Evolutionary conservation across 2,329 filamentous ascomycete genomes (phyloP).

Genomic region (Dactylellina cionopaga): DNA sequence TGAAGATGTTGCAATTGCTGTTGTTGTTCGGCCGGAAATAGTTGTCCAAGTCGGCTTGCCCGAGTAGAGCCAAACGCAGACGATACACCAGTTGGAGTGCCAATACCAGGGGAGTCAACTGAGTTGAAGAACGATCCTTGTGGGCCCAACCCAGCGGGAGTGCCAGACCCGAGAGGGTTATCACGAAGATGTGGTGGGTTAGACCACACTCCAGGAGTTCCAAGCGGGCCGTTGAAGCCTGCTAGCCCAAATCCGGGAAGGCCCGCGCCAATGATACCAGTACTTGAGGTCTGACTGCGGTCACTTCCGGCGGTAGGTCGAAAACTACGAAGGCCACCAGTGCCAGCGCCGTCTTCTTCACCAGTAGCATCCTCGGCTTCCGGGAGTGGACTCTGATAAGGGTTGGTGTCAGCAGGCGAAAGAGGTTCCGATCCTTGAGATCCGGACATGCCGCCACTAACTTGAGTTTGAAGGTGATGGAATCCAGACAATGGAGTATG

Average conservation of each 20-base stretch:
- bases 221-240: constrained; percentile 69
- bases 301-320: constrained; percentile 77
- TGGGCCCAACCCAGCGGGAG: constrained; percentile 66
- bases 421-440: constrained; percentile 72
- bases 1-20: constrained; percentile 62
- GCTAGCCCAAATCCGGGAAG: constrained; percentile 68
- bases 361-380: constrained; percentile 74
- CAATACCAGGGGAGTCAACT: constrained; percentile 72
- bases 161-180: constrained; percentile 77
- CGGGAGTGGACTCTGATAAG: constrained; percentile 88
- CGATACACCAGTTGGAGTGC: constrained; percentile 67
- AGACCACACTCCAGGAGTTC: constrained; percentile 72
- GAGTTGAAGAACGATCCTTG: constrained; percentile 58
- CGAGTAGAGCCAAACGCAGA: constrained; percentile 73
- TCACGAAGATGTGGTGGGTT: constrained; percentile 69
- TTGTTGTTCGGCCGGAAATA: constrained; percentile 90
- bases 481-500: constrained; percentile 60
- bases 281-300: constrained; percentile 91
- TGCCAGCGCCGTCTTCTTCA: constrained; percentile 68
- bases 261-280: constrained; percentile 68
- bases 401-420: constrained; percentile 95
- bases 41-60: constrained; percentile 81
- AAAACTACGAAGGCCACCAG: constrained; percentile 63
- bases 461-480: constrained; percentile 66
- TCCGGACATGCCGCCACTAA: constrained; percentile 58